These are phyloP conservation scores for Colletotrichum orchidophilum DNA, from an alignment of 2,329 filamentous ascomycete genomes.

Conservation along the genomic window DNA sequence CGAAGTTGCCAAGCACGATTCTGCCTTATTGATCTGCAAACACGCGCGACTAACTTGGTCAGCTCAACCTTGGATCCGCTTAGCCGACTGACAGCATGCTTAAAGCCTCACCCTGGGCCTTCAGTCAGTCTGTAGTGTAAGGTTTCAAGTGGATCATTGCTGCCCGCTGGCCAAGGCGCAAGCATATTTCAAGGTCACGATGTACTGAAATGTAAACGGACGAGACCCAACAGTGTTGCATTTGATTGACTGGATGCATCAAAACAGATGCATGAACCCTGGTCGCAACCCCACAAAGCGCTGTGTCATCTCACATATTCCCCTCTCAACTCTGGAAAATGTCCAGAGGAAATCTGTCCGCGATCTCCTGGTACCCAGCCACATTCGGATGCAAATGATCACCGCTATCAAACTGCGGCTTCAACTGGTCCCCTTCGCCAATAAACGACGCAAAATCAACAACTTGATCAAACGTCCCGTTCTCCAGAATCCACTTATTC, in stretches of 20 bases:
- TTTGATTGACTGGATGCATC: not conserved
- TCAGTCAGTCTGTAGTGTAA: not conserved
- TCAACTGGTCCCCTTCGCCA: conserved; percentile 60
- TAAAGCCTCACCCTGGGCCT: not conserved
- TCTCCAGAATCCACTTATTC: conserved; percentile 68
- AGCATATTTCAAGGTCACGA: not conserved
- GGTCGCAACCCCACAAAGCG: no score
- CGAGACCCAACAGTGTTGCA: not conserved
- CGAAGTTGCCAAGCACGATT: not conserved
- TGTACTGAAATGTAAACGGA: not conserved
- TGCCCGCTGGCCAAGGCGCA: not conserved
- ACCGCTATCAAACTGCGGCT: conserved; percentile 63
- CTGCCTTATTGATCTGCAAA: not conserved
- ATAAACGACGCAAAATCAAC: conserved; percentile 70
- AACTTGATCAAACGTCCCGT: conserved; percentile 65
- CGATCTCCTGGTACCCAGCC: conserved; percentile 67
- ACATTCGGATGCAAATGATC: conserved; percentile 73
- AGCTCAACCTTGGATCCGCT: not conserved
- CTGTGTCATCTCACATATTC: not conserved
- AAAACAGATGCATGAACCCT: not conserved
- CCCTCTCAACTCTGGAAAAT: conserved; percentile 52
- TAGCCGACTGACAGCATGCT: not conserved
- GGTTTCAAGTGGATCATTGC: not conserved
- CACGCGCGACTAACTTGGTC: not conserved
- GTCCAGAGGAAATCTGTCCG: conserved; percentile 64